phyloP scores from a whole-genome alignment of 2,329 filamentous ascomycete genomes.

The Dothideomycetes sp. region DNA sequence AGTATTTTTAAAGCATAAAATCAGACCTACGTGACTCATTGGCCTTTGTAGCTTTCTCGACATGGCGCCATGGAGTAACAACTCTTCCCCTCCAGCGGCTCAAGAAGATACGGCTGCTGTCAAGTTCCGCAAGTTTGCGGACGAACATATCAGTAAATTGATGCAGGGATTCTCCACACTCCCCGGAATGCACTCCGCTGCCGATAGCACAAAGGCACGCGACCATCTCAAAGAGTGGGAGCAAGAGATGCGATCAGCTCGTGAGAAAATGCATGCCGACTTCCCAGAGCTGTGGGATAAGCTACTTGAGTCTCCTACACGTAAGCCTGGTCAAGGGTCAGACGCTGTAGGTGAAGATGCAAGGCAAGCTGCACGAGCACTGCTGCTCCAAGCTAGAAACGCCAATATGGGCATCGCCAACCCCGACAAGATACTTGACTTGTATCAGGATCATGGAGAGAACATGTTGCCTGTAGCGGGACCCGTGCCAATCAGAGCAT shows the following conservation, averaged over 20 bases:
- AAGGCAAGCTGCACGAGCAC: slow-evolving; percentile 9
- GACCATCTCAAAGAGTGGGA: slow-evolving; percentile 14
- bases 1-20: too few species aligned
- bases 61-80: slow-evolving; percentile 5
- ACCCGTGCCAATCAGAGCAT: slow-evolving; percentile 11
- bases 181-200: slow-evolving; percentile 33
- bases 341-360: slow-evolving; percentile 12
- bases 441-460: slow-evolving; percentile 17
- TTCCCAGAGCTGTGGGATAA: slow-evolving; percentile 17
- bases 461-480: slow-evolving; percentile 5
- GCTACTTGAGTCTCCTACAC: slow-evolving; percentile 1
- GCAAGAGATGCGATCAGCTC: slow-evolving; percentile 14
- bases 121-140: slow-evolving; percentile 49
- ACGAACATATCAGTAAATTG: slow-evolving; percentile 45
- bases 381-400: slow-evolving; percentile 15
- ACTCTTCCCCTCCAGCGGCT: neutral
- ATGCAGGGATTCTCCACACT: slow-evolving; percentile 34
- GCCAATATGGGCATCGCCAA: slow-evolving; percentile 15
- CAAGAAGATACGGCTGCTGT: slow-evolving; percentile 35
- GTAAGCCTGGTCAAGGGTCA: neutral
- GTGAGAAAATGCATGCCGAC: slow-evolving; percentile 15
- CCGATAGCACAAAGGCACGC: slow-evolving; percentile 7
- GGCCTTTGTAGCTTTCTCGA: neutral
- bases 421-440: slow-evolving; percentile 14
- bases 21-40: neutral